Conservation (phyloP, 2,329 filamentous ascomycete genomes). For the Parastagonospora avenae region DNA sequence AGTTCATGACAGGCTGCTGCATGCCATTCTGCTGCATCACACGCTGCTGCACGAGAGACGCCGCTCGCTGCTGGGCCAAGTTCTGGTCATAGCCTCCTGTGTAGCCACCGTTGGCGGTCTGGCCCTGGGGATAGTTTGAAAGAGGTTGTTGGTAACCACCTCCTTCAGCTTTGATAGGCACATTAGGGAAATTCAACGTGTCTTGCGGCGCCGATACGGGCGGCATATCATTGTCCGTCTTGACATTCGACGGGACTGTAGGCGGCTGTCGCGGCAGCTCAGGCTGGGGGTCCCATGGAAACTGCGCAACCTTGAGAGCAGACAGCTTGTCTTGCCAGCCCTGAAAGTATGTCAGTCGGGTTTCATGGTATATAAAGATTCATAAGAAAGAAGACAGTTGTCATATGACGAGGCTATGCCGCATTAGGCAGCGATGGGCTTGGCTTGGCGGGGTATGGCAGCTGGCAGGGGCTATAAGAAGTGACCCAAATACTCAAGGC, state of each 20-base stretch:
- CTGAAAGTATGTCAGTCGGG: conserved; percentile 54
- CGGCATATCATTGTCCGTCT: conserved; percentile 39
- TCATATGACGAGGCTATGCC: conserved; percentile 46
- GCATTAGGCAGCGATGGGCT: conserved; percentile 37
- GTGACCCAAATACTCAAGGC: conserved; percentile 52
- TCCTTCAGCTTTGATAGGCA: conserved; percentile 59
- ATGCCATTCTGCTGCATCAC: conserved; percentile 32
- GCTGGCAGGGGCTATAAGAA: conserved; percentile 53
- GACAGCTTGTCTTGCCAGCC: conserved; percentile 94
- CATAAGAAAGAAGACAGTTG: conserved; percentile 14
- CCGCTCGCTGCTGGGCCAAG: conserved; percentile 61
- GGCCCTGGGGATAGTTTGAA: conserved; percentile 31
- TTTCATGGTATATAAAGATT: conserved; percentile 2
- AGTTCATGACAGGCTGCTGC: conserved; percentile 32
- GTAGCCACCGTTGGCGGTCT: conserved; percentile 39
- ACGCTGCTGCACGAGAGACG: conserved; percentile 51
- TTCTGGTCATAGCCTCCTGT: conserved; percentile 42
- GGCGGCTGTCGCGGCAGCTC: conserved; percentile 58
- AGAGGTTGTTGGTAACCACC: conserved; percentile 38
- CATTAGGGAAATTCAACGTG: conserved; percentile 38
- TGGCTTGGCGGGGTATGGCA: conserved; percentile 44
- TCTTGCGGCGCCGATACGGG: conserved; percentile 36
- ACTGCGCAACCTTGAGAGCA: conserved; percentile 79
- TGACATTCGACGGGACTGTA: conserved; percentile 50
- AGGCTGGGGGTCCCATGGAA: conserved; percentile 87